Conservation (phyloP, 2,329 filamentous ascomycete genomes). For the Thielaviopsis punctulata region DNA sequence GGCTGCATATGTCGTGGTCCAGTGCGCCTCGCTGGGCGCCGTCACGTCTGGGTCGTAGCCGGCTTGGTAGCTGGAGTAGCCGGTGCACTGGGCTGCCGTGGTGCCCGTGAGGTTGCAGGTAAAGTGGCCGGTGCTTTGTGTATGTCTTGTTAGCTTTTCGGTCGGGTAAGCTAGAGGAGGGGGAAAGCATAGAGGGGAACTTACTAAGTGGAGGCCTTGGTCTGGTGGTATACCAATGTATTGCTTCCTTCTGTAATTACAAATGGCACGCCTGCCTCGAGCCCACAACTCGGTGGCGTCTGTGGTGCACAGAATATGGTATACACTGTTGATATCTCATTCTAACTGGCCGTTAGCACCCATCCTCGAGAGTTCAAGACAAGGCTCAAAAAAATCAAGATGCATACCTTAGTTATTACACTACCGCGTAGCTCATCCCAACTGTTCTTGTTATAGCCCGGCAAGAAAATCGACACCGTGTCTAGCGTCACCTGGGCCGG, state of each 20-base stretch:
- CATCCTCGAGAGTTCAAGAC: too few species aligned
- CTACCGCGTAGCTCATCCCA: slow-evolving; percentile 30
- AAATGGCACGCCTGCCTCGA: slow-evolving; percentile 30
- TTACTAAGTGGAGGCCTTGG: slow-evolving; percentile 26
- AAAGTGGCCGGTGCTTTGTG: slow-evolving; percentile 28
- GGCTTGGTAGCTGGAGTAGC: slow-evolving; percentile 27
- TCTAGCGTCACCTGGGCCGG: background rate
- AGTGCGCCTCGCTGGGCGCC: slow-evolving; percentile 24
- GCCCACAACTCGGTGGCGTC: slow-evolving; percentile 24
- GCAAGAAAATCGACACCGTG: slow-evolving; percentile 20
- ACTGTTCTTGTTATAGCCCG: slow-evolving; percentile 24
- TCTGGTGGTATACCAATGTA: slow-evolving; percentile 28
- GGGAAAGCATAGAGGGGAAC: slow-evolving; percentile 13
- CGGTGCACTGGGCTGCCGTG: slow-evolving; percentile 29
- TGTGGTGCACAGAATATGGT: slow-evolving; percentile 31
- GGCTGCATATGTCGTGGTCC: slow-evolving; percentile 28
- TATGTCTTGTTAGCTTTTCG: background rate
- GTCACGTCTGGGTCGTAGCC: slow-evolving; percentile 21
- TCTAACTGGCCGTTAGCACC: slow-evolving; percentile 17
- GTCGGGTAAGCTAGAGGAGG: background rate
- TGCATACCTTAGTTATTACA: slow-evolving; percentile 25
- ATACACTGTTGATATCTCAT: slow-evolving; percentile 26
- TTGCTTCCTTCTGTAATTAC: slow-evolving; percentile 28
- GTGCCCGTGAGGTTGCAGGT: slow-evolving; percentile 25
- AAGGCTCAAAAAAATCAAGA: background rate